phyloP scores from a whole-genome alignment of 306 rosid genomes.

The Corylus avellana region DNA sequence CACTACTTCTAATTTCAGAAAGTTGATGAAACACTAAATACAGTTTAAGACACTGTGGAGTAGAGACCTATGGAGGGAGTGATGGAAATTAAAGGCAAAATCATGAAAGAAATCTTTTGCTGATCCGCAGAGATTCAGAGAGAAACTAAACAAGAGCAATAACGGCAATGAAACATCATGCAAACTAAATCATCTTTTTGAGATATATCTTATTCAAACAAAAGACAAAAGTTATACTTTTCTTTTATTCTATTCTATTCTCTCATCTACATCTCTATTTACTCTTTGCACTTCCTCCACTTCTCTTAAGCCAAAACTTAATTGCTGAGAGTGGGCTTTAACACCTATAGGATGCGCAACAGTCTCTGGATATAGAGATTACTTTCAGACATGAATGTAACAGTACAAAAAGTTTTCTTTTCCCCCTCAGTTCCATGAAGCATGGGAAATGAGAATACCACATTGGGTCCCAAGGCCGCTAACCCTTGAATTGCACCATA shows the following conservation, averaged over 20 bases:
- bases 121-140: background rate
- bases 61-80: background rate
- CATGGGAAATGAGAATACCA: constrained; percentile 52
- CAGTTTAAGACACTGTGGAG: background rate
- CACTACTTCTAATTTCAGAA: background rate
- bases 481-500: constrained; percentile 89
- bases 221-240: background rate
- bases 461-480: constrained; percentile 71
- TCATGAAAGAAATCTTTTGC: background rate
- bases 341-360: constrained; percentile 5
- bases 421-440: constrained; percentile 21
- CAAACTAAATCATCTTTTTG: background rate
- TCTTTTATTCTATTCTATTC: constrained; percentile 7
- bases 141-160: background rate
- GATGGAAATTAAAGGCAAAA: background rate
- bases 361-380: constrained; percentile 10
- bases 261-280: background rate
- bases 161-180: background rate
- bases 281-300: background rate
- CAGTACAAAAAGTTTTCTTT: constrained; percentile 1
- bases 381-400: constrained; percentile 13
- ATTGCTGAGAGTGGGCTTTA: background rate
- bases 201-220: background rate
- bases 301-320: constrained; percentile 4
- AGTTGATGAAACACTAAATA: background rate